phyloP scores from a whole-genome alignment of 1,284 basidiomycete genomes.

The Irpex sp. region DNA sequence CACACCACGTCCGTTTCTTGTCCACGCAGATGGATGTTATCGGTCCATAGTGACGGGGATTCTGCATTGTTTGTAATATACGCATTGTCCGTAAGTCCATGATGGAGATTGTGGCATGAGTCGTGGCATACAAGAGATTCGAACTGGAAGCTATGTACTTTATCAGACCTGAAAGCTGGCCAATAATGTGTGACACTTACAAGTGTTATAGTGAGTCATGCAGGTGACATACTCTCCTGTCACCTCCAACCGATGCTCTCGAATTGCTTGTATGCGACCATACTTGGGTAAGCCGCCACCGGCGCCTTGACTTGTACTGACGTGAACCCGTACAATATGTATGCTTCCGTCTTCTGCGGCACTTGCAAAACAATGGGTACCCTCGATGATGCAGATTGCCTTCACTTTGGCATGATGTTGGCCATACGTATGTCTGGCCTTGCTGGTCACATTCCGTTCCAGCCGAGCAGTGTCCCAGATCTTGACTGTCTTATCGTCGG shows the following conservation, averaged over 20 bases:
- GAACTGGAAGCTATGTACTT: conserved; percentile 53
- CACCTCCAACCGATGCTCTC: conserved; percentile 68
- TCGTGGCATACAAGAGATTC: conserved; percentile 83
- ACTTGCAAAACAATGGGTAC: conserved; percentile 85
- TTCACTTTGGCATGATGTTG: conserved; percentile 82
- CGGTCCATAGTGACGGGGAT: conserved; percentile 84
- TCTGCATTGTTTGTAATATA: conserved; percentile 71
- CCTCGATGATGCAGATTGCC: conserved; percentile 78
- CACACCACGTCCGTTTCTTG: conserved; percentile 80
- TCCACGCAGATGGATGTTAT: conserved; percentile 86
- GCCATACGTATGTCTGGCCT: conserved; percentile 72
- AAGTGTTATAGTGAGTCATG: conserved; percentile 75
- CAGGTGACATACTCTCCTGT: conserved; percentile 75
- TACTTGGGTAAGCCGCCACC: conserved; percentile 73
- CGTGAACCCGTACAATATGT: conserved; percentile 79
- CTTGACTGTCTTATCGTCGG: conserved; percentile 82
- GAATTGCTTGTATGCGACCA: conserved; percentile 69
- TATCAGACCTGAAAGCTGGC: not conserved
- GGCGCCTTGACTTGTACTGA: conserved; percentile 37
- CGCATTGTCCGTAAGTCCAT: conserved; percentile 88
- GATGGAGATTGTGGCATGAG: conserved; percentile 73
- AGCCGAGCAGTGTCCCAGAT: conserved; percentile 81
- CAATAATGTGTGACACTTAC: conserved; percentile 35
- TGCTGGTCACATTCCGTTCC: conserved; percentile 78
- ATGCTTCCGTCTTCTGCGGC: conserved; percentile 84